A percentile compares a stretch with the other conserved stretches of the same genome.
Evolutionary conservation across 441 rosid species (phyloP).

Genomic region (Theobroma grandiflorum): DNA sequence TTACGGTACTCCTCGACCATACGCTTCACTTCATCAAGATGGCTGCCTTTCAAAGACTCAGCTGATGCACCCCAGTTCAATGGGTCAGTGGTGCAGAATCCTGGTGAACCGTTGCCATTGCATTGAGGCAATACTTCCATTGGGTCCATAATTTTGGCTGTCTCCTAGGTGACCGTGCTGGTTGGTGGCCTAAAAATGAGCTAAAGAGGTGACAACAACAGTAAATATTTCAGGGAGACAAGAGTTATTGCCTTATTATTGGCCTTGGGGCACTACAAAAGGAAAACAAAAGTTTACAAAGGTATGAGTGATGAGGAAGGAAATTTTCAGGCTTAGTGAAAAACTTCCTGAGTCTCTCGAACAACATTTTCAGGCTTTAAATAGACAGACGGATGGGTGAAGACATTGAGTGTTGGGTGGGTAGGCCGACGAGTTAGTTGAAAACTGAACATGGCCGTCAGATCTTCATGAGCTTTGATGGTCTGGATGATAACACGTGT

Average conservation of each 20-base stretch:
- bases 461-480: conserved; percentile 35
- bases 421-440: conserved; percentile 70
- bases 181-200: neutral
- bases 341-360: conserved; percentile 47
- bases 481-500: conserved; percentile 39
- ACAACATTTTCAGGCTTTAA: conserved; percentile 40
- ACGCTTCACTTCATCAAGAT: conserved; percentile 49
- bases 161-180: too few relatives aligned
- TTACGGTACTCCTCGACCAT: conserved; percentile 44
- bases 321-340: conserved; percentile 40
- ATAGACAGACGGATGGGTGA: conserved; percentile 35
- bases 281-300: neutral
- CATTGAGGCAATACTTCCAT: conserved; percentile 31
- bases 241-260: neutral
- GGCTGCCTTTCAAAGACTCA: conserved; percentile 50
- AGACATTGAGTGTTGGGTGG: conserved; percentile 45
- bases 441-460: conserved; percentile 45
- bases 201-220: neutral
- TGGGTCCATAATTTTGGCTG: neutral
- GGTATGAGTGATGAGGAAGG: neutral
- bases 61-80: conserved; percentile 47
- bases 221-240: neutral
- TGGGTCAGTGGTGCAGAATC: conserved; percentile 36
- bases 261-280: neutral
- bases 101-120: conserved; percentile 21